phyloP scores from a whole-genome alignment of 306 rosid genomes.

The Fragaria iinumae region DNA sequence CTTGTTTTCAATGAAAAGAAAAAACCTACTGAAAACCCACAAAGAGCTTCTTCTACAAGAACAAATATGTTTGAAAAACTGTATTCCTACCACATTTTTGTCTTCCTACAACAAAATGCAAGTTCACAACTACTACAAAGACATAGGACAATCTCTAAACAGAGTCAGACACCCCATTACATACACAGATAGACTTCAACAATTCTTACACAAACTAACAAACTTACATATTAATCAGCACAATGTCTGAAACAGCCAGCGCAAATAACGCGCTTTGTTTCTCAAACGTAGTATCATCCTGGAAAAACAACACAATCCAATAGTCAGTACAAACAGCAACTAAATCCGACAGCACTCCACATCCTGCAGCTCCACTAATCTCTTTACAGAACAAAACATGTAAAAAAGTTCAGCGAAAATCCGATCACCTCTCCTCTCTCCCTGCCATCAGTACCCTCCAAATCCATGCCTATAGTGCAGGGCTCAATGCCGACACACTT shows the following conservation, averaged over 20 bases:
- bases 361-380: background rate
- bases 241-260: slow-evolving; percentile 79
- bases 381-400: background rate
- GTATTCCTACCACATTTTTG: background rate
- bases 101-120: background rate
- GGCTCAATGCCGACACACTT: slow-evolving; percentile 80
- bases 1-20: slow-evolving; percentile 2
- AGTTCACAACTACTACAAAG: background rate
- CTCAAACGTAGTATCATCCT: slow-evolving; percentile 98
- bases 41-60: background rate
- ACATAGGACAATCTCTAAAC: background rate
- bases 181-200: background rate
- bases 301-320: slow-evolving; percentile 26
- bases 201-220: background rate
- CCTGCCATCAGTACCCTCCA: slow-evolving; percentile 98
- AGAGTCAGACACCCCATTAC: background rate
- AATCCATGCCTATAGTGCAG: slow-evolving; percentile 89
- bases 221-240: slow-evolving; percentile 79
- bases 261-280: slow-evolving; percentile 94
- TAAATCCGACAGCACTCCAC: background rate
- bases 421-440: slow-evolving; percentile 93
- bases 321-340: background rate
- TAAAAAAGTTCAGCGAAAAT: background rate
- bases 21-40: background rate
- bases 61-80: background rate